Conservation (phyloP, 139 green algal genomes). For the Asterochloris erici region DNA sequence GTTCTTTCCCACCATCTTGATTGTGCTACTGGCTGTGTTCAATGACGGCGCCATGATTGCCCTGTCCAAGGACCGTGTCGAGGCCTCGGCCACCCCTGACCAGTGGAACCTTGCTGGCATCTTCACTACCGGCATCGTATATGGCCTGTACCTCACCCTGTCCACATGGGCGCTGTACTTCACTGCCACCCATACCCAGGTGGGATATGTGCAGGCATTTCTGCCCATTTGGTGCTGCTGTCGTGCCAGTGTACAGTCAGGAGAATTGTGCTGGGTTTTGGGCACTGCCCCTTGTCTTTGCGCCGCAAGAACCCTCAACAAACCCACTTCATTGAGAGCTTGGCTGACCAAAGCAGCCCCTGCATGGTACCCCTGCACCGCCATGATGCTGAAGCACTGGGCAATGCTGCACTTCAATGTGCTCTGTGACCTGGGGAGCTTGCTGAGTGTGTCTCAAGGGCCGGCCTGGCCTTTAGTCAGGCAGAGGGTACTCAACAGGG, state of each 20-base stretch:
- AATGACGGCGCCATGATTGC: slow-evolving; percentile 90
- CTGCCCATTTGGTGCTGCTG: too few relatives aligned
- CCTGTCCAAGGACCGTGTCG: slow-evolving; percentile 76
- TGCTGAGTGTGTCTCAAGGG: too few relatives aligned
- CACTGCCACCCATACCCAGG: slow-evolving; percentile 45
- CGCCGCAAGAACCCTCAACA: neutral
- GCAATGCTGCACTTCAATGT: too few relatives aligned
- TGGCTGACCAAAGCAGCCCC: too few relatives aligned
- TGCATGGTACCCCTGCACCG: too few relatives aligned
- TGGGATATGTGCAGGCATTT: neutral
- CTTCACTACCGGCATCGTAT: slow-evolving; percentile 72
- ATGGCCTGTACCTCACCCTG: slow-evolving; percentile 77
- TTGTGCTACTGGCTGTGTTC: slow-evolving; percentile 86
- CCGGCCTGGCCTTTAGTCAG: too few relatives aligned
- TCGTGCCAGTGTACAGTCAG: too few relatives aligned
- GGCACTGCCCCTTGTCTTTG: neutral
- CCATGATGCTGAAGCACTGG: too few relatives aligned
- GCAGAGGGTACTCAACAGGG: too few relatives aligned
- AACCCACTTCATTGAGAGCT: too few relatives aligned
- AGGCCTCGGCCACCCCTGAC: slow-evolving; percentile 56
- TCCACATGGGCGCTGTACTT: slow-evolving; percentile 68
- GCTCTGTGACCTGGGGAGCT: too few relatives aligned
- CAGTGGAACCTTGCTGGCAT: slow-evolving; percentile 74
- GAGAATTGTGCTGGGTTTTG: too few relatives aligned
- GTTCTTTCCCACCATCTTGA: slow-evolving; percentile 81